Conservation (phyloP, 108 stramenopile genomes). For the Aurantiochytrium sp. region DNA sequence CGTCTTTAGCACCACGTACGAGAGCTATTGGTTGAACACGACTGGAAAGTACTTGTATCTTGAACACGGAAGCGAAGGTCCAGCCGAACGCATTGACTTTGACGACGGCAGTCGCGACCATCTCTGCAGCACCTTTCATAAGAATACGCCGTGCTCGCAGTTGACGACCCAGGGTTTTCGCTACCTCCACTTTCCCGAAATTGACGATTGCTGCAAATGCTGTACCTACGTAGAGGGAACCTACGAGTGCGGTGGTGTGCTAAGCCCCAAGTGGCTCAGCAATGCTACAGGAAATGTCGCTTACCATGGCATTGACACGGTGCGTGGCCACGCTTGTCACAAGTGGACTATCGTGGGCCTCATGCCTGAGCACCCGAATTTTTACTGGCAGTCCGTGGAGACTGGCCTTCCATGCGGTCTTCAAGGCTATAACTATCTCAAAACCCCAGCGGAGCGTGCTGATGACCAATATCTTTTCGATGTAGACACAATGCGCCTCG, state of each 20-base stretch:
- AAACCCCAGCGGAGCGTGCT: neutral
- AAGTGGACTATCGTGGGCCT: neutral
- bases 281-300: neutral
- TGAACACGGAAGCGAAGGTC: neutral
- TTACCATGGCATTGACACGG: neutral
- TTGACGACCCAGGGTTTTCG: neutral
- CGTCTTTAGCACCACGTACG: neutral
- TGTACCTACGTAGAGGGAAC: neutral
- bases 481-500: neutral
- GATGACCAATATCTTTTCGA: neutral
- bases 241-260: neutral
- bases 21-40: neutral
- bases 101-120: slow-evolving; percentile 2
- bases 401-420: neutral
- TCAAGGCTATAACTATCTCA: neutral
- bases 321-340: neutral
- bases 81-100: neutral
- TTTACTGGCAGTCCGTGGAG: neutral
- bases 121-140: neutral
- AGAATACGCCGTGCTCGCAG: neutral
- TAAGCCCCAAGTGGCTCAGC: neutral
- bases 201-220: neutral
- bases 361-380: neutral
- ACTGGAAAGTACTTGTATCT: neutral
- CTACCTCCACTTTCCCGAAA: neutral